Conservation (phyloP, 2,329 filamentous ascomycete species). For the Hirsutella thompsonii region DNA sequence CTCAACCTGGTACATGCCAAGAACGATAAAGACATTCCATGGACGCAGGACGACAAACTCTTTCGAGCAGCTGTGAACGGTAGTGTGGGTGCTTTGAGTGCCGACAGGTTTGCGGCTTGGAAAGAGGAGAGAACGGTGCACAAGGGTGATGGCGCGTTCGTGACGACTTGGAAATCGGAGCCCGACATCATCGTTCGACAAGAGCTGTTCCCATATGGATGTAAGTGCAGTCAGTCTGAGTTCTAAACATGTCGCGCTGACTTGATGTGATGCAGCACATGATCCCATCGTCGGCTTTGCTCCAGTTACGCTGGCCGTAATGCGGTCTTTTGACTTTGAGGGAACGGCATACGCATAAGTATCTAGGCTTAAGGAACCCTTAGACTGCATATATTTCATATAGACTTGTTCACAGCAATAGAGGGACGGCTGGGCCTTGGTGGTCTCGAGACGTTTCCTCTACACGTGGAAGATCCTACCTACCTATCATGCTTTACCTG, state of each 20-base stretch:
- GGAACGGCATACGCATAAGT: slow-evolving; percentile 11
- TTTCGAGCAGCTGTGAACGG: slow-evolving; percentile 48
- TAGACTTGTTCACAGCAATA: no score
- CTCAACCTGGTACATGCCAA: slow-evolving; percentile 67
- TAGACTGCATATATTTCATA: no score
- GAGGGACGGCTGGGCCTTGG: no score
- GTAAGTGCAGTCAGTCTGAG: slow-evolving; percentile 22
- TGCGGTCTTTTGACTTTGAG: slow-evolving; percentile 46
- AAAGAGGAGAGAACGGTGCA: slow-evolving; percentile 32
- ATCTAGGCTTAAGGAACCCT: no score
- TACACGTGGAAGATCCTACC: no score
- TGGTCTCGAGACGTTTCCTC: no score
- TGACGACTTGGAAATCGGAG: slow-evolving; percentile 29
- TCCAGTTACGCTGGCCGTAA: slow-evolving; percentile 49
- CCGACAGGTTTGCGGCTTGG: slow-evolving; percentile 25
- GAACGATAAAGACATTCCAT: slow-evolving; percentile 75
- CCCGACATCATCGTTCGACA: slow-evolving; percentile 37
- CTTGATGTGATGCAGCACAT: slow-evolving; percentile 38
- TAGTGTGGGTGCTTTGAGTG: slow-evolving; percentile 23
- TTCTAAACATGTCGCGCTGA: background rate
- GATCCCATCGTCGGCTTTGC: slow-evolving; percentile 56
- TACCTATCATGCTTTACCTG: no score
- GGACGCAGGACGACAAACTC: slow-evolving; percentile 50
- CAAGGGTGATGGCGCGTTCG: slow-evolving; percentile 33
- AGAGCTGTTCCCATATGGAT: slow-evolving; percentile 40